Base-by-base conservation (phyloP, 2,329 filamentous ascomycete species). In the Claviceps sp. region DNA sequence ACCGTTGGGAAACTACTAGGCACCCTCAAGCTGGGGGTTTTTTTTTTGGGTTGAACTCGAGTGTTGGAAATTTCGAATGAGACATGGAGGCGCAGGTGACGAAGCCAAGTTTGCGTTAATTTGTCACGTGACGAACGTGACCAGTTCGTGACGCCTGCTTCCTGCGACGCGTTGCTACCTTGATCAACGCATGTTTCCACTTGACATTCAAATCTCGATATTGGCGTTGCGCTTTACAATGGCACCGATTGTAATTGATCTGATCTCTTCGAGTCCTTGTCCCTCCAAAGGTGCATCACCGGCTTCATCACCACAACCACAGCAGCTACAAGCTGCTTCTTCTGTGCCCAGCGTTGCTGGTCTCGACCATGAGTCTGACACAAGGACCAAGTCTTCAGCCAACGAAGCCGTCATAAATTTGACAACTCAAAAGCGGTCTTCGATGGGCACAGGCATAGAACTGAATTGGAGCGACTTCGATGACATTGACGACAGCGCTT, bases 201-300 rank as follows among this genome's bases (percentile, higher is more conserved):
- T 17, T 4, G 22, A 40, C 36, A 14, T 5, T 17, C 11, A 14
- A 36, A 22, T n/a, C 13, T 26, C 6, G 11, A 26, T 39, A 34
- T 20, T 22, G 34, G 20, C 16, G 13, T 36, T 26, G 9, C 20
- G 38, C 14, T 17, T 26, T n/a, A 20, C 2, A 17, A 68, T 68
- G 66, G 57, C 61, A 7, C 55, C 58, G 2, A 58, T 66, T 13
- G 57, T 69, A 34, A 68, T 69, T 50, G 64, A 68, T 53, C 64
- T 69, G 26, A 56, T 68, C 20, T 69, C 67, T 16, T 69, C 67
- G 8, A 69, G 67, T 26, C 66, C 66, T 5, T 52, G 56, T 43
- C 49, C 50, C 9, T n/a, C 23, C 38, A 16, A n/a, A 5, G 22
- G 11, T 20, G 14, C 49, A 26, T 8, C 36, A 49, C 14, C 23